These are phyloP conservation scores for Phytopythium montanum DNA, from an alignment of 352 stramenopile genomes.

Conservation along the genomic window DNA sequence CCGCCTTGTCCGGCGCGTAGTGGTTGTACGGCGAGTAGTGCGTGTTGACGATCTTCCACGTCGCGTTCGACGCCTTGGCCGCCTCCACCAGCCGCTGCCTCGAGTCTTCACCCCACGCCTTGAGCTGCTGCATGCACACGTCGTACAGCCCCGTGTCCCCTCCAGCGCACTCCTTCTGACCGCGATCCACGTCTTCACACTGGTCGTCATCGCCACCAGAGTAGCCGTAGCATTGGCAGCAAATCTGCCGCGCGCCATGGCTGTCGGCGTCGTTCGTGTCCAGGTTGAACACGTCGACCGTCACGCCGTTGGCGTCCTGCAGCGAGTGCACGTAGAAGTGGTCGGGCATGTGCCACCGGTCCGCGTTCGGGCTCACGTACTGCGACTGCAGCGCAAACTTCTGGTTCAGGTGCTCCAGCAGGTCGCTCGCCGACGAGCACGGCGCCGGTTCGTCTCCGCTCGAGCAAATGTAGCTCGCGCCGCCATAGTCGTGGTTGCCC, in stretches of 20 bases:
- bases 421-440: slow-evolving; percentile 38
- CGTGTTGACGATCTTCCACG: slow-evolving; percentile 85
- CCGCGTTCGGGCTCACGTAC: slow-evolving; percentile 74
- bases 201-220: slow-evolving; percentile 39
- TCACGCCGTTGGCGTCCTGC: slow-evolving; percentile 49
- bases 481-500: slow-evolving; percentile 86
- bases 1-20: slow-evolving; percentile 41
- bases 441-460: slow-evolving; percentile 27
- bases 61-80: slow-evolving; percentile 58
- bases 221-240: slow-evolving; percentile 82
- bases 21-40: slow-evolving; percentile 83
- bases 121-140: slow-evolving; percentile 62
- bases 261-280: slow-evolving; percentile 77
- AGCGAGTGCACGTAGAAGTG: slow-evolving; percentile 83
- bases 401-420: slow-evolving; percentile 48
- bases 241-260: slow-evolving; percentile 66
- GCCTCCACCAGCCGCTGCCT: slow-evolving; percentile 42
- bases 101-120: slow-evolving; percentile 58
- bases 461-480: slow-evolving; percentile 72
- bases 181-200: slow-evolving; percentile 53
- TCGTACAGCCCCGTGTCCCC: slow-evolving; percentile 65
- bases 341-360: slow-evolving; percentile 80
- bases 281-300: slow-evolving; percentile 85
- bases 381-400: slow-evolving; percentile 74
- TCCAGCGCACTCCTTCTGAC: slow-evolving; percentile 43